Evolutionary conservation across 139 green algal genomes (phyloP).

Genomic region (Micractinium conductrix): DNA sequence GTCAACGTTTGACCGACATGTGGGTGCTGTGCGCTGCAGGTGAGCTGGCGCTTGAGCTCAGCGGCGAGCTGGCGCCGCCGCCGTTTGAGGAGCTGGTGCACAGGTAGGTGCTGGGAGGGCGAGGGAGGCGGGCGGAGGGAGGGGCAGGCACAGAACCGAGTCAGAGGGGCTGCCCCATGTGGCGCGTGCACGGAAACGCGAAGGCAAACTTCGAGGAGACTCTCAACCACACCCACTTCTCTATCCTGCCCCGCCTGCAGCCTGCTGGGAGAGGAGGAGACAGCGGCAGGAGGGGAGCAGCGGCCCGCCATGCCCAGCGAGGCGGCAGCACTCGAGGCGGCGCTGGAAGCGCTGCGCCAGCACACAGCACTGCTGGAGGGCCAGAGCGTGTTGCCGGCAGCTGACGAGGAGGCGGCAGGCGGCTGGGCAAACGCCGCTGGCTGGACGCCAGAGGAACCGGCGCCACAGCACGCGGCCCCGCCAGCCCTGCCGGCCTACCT

Average conservation of each 20-base stretch:
- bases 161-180: too few relatives aligned
- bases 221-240: too few relatives aligned
- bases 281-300: not conserved
- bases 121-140: too few relatives aligned
- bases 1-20: too few relatives aligned
- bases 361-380: slow-evolving; percentile 4
- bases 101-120: not conserved
- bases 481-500: not conserved
- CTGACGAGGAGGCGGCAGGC: not conserved
- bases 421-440: not conserved
- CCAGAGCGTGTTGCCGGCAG: slow-evolving; percentile 4
- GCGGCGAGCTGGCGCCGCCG: slow-evolving; percentile 15
- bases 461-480: not conserved
- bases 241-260: not conserved
- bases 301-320: not conserved
- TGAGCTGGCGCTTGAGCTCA: slow-evolving; percentile 4
- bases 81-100: slow-evolving; percentile 11
- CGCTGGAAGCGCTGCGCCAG: not conserved
- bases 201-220: too few relatives aligned
- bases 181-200: too few relatives aligned
- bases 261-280: not conserved
- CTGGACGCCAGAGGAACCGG: not conserved
- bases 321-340: not conserved
- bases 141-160: too few relatives aligned
- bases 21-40: too few relatives aligned